Evolutionary conservation across 805 yeast species (phyloP).

Genomic region (Nakazawaea anatomiae): DNA sequence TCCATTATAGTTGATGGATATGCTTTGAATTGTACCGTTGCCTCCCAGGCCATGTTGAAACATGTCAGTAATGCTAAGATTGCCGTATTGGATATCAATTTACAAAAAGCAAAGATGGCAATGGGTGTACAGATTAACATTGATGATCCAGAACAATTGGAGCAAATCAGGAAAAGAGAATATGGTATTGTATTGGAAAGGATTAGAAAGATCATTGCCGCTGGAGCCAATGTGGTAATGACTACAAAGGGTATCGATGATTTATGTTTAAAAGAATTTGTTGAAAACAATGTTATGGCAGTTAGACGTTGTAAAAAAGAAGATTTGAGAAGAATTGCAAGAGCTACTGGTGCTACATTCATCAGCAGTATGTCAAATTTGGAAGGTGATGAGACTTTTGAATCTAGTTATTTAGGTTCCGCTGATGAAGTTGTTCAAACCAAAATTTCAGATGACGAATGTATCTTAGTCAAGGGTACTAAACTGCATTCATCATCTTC

Average conservation of each 20-base stretch:
- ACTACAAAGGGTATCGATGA: constrained; percentile 96
- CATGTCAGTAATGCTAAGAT: constrained; percentile 65
- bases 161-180: constrained; percentile 85
- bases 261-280: constrained; percentile 83
- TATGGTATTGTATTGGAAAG: constrained; percentile 80
- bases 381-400: constrained; percentile 94
- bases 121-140: constrained; percentile 96
- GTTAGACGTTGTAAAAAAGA: constrained; percentile 97
- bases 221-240: constrained; percentile 90
- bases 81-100: constrained; percentile 85
- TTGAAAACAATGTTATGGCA: constrained; percentile 89
- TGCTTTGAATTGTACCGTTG: constrained; percentile 94
- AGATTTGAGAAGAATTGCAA: constrained; percentile 92
- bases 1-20: constrained; percentile 87
- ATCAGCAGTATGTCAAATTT: constrained; percentile 83
- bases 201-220: constrained; percentile 68
- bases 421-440: constrained; percentile 92
- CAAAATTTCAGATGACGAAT: constrained; percentile 92
- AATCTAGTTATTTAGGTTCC: constrained; percentile 73
- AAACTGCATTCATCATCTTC: constrained; percentile 89
- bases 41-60: constrained; percentile 93
- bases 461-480: constrained; percentile 86
- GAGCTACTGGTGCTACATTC: constrained; percentile 96
- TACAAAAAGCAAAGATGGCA: constrained; percentile 96
- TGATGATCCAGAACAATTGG: constrained; percentile 96